Evolutionary conservation across 306 rosid genomes (phyloP), one percentile per base, ranked within the genome.

Genomic region (Bauhinia variegata): DNA sequence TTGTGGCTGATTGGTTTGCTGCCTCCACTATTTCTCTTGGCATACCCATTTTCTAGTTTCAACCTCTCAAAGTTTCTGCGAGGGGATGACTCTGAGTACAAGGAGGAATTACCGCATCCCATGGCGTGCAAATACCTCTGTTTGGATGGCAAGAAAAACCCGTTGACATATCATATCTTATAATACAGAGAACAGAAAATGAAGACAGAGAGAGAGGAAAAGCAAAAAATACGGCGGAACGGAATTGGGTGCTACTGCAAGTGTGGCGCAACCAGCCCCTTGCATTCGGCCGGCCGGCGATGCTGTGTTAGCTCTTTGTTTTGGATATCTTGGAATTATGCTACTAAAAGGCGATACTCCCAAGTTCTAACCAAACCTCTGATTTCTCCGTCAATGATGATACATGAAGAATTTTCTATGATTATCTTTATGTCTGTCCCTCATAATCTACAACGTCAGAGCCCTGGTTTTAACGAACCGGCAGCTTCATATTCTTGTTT

Each of bases 101-200:
- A 18, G 3, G 60, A 68, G 5, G 14, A 6, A 52, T 51, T 92
- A 13, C 70, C 73, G 62, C 97, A 89, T n/a, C 98, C 96, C 96
- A 92, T 87, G 46, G 36, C 50, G 31, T 44, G 41, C 44, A 19
- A 55, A 11, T 74, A 67, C 58, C 60, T 69, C 49, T 60, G 34
- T 73, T 75, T 75, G 67, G 71, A 68, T 56, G 41, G 9, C 5
- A 36, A 36, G 28, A 36, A 57, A 30, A 68, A 71, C 78, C 41
- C 65, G 78, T 74, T 54, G 77, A 54, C 75, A 65, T 69, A 48
- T 8, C n/a, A 23, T 23, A 23, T 23, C 28, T 1, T n/a, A 15
- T 32, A 44, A 15, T 60, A 50, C 50, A 54, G 46, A 4, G 11
- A n/a, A 34, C 7, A 23, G 48, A 33, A 12, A 52, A 58, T 11